Conservation (phyloP, 2,329 filamentous ascomycete genomes). For the Aurifilum marmelostoma region DNA sequence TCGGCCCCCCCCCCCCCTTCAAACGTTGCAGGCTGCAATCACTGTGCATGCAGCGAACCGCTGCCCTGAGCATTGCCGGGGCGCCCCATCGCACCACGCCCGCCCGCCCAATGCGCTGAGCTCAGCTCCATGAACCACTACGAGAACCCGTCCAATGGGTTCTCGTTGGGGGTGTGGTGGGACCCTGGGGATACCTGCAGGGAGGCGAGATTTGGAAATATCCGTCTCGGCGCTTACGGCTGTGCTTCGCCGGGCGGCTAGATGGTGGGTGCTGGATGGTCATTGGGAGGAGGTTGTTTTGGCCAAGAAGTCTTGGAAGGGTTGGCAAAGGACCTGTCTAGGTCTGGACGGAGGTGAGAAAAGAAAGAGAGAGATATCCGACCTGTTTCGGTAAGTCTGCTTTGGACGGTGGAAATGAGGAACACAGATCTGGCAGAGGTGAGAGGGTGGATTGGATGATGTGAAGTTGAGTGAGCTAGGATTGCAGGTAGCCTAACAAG, state of each 20-base stretch:
- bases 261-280: not conserved
- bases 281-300: slow-evolving; percentile 7
- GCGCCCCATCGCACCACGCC: not conserved
- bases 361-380: not conserved
- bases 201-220: slow-evolving; percentile 16
- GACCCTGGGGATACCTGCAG: slow-evolving; percentile 10
- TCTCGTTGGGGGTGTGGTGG: not conserved
- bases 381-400: not conserved
- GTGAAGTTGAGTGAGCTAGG: not conserved
- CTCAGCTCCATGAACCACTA: slow-evolving; percentile 2
- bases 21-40: slow-evolving; percentile 21
- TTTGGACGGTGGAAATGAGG: not conserved
- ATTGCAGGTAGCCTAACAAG: not conserved
- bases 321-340: not conserved
- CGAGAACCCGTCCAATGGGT: slow-evolving; percentile 21
- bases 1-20: not conserved
- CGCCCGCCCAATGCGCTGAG: slow-evolving; percentile 15
- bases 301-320: slow-evolving; percentile 6
- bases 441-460: not conserved
- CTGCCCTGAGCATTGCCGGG: slow-evolving; percentile 4
- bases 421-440: not conserved
- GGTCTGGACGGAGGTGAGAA: too few species aligned
- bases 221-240: slow-evolving; percentile 18
- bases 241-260: slow-evolving; percentile 19
- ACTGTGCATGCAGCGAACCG: slow-evolving; percentile 14